Conservation (phyloP, 257 asterid species). For the Petunia axillaris region DNA sequence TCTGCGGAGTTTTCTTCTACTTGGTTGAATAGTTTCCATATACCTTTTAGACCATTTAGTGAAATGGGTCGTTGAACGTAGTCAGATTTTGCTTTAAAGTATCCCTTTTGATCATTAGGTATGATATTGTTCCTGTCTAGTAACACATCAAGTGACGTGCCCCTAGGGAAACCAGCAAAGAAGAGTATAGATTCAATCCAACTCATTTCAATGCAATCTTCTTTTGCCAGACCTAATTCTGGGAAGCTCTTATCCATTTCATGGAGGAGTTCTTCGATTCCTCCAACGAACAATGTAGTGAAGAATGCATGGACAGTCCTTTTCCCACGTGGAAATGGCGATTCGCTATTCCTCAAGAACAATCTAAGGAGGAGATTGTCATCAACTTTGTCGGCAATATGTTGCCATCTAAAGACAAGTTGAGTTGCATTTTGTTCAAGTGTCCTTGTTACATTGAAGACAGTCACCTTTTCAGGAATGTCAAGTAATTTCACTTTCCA, state of each 20-base stretch:
- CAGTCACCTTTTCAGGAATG: neutral
- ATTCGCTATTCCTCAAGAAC: neutral
- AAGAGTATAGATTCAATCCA: neutral
- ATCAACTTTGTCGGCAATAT: neutral
- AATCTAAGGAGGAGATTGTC: neutral
- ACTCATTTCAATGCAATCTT: neutral
- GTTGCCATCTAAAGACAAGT: neutral
- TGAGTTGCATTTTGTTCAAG: neutral
- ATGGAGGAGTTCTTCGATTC: neutral
- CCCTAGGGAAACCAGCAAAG: neutral
- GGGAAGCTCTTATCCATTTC: neutral
- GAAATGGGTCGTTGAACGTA: neutral
- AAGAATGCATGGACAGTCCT: neutral
- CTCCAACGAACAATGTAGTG: neutral
- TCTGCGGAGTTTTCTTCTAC: neutral
- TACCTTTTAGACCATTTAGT: neutral
- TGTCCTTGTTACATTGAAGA: neutral
- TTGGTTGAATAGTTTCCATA: neutral
- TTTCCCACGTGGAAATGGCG: no score
- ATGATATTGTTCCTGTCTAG: neutral
- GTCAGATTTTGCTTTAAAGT: neutral
- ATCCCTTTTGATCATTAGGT: no score
- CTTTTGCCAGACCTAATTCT: neutral
- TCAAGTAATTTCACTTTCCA: neutral
- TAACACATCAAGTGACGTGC: neutral